Base-by-base conservation (phyloP, 148 eudicot species). In the Dianthus caryophyllus region DNA sequence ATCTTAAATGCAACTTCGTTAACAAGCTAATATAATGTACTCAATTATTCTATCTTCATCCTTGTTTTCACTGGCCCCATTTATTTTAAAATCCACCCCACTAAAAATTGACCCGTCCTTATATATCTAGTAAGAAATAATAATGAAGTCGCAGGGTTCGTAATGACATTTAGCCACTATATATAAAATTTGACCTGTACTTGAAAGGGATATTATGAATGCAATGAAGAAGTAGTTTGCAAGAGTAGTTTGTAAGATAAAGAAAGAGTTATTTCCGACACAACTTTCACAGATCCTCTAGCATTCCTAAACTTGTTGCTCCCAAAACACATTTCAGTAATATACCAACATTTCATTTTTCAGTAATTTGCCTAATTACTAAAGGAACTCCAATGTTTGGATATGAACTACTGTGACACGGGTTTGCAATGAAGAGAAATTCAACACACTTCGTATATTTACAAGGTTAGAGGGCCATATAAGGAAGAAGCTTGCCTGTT, bases 401-500 rank as follows among this genome's bases (percentile, higher is more conserved):
- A n/a, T n/a, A n/a, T n/a, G n/a, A n/a, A n/a, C n/a, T n/a, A n/a
- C n/a, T n/a, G n/a, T n/a, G n/a, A n/a, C n/a, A n/a, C n/a, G n/a
- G n/a, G n/a, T n/a, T n/a, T n/a, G n/a, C 27, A 39, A 39, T 31
- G 30, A 44, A 56, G 15, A 9, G 17, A 67, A 16, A 60, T n/a
- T 66, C 9, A 51, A 17, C 30, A 10, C 9, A 22, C 43, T 62
- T 14, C 12, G 36, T 38, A 30, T 26, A 16, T 33, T 8, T 54
- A 67, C 9, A 67, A 62, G 41, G 33, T 38, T 29, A 63, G 22
- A 64, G 46, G n/a, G 38, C 26, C n/a, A n/a, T n/a, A n/a, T n/a
- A 55, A 24, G 26, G 36, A 49, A 60, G 29, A 47, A 4, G 49
- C 81, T 63, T 27, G 90, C 99, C 99, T 94, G 99, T 82, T 94